Base-by-base conservation (phyloP, 164 flowering plant genomes). In the Magnolia officinalis region DNA sequence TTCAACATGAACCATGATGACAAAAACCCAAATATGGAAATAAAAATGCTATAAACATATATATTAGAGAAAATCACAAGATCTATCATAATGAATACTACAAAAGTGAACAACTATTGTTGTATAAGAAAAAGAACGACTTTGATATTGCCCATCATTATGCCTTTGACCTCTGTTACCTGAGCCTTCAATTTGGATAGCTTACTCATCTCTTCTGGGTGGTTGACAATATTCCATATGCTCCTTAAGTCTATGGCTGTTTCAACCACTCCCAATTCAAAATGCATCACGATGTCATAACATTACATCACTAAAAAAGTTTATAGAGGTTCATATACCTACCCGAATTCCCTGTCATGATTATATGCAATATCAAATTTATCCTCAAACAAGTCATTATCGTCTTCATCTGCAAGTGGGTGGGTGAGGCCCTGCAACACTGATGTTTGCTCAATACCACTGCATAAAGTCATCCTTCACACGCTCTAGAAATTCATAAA, bases 281-380 rank as follows among this genome's bases (percentile, higher is more conserved):
- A 75, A 55, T 23, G 67, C 6, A 18, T 69, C 73, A 69, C 8
- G 26, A 23, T 21, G 11, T 24, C 14, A 13, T 11, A 20, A 29
- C 9, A 65, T 63, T 4, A 64, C 65, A 74, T 24, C 5, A 63
- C 63, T 21, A 19, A 9, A 37, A 11, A 72, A 50, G 51, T 29
- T 50, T 64, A 20, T 2, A n/a, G 16, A 59, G 23, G 75, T 23
- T 50, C 63, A 37, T 58, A 13, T 50, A 83, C 94, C 77, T 63
- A 96, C 98, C 98, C 98, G 82, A 96, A 96, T 80, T 96, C 98
- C 80, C 96, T 83, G 77, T 94, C 98, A 81, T 92, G 97, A 83
- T 89, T 94, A 84, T 96, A 96, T 31, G 99, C 98, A 85, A 94
- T 88, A 83, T 93, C 89, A 84, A 96, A 96, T 72, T 94, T 87